Base-by-base conservation (phyloP, 495 filamentous ascomycete species). In the Hypoxylon perforatum region DNA sequence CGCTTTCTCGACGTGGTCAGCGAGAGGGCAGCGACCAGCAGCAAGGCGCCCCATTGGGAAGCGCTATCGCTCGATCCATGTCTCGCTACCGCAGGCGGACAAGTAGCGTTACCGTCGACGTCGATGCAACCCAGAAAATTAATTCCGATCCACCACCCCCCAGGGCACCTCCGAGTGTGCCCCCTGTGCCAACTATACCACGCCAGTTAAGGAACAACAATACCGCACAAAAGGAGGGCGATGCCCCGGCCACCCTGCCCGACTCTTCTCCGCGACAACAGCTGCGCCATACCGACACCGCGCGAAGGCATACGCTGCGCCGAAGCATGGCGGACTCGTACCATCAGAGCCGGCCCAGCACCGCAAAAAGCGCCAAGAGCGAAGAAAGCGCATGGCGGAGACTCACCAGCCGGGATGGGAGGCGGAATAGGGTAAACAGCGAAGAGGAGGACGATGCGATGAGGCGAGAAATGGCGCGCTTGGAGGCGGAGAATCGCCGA, bases 31-130 rank as follows among this genome's bases (percentile, higher is more conserved):
- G 46, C 15, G 57, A 63, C 25, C 65, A 53, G 44, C 54, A 63
- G 25, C 62, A 55, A 23, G 56, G 41, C 17, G 35, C 61, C 23
- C 17, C 52, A 62, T 55, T 63, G 6, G 48, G 54, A 10, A 73
- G 33, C 28, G 77, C 78, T 28, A 79, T 86, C 60, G 76, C 80
- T 59, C 81, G 82, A 49, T 87, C 84, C 71, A 86, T 86, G 81
- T 86, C 85, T 68, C 81, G 86, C 47, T 88, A 88, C 65, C 80
- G 85, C 17, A 82, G 83, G 45, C 66, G 65, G 41, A 55, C 68
- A 48, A 39, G 61, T 69, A 57, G 64, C 61, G 68, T 65, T 63
- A 48, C 67, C 53, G 52, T 57, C 64, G 60, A 69, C 61, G 67
- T 63, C 57, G 45, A 72, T 70, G 66, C 61, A 46, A 63, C 63